Evolutionary conservation across 257 asterid genomes (phyloP).

Genomic region (Eucommia ulmoides): DNA sequence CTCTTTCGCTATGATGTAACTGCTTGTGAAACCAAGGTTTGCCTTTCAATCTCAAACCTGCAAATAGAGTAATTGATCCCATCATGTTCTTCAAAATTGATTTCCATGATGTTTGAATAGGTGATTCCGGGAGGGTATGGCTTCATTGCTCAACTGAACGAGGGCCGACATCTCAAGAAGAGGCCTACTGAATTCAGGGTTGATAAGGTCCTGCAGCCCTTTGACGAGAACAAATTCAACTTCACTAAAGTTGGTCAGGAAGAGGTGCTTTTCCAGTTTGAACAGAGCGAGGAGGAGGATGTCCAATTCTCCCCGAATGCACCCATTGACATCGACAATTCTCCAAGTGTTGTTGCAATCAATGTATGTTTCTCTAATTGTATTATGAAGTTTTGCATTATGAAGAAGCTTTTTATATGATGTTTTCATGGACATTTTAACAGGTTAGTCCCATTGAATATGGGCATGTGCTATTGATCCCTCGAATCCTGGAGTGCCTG

Average conservation of each 20-base stretch:
- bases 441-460: conserved; percentile 3
- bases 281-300: conserved; percentile 1
- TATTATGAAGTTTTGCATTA: not conserved
- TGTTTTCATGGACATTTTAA: not conserved
- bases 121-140: conserved; percentile 2
- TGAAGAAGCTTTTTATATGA: not conserved
- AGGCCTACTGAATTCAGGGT: conserved; percentile 1
- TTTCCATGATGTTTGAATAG: not conserved
- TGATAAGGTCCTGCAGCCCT: not conserved
- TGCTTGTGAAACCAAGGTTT: conserved; percentile 1
- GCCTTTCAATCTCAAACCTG: not conserved
- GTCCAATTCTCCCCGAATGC: not conserved
- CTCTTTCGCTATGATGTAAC: conserved; percentile 3
- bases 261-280: conserved; percentile 3
- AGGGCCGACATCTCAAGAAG: conserved; percentile 2
- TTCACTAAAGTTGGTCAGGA: conserved; percentile 3
- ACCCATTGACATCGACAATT: not conserved
- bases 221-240: conserved; percentile 1
- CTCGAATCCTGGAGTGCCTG: not conserved
- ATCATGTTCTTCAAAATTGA: not conserved
- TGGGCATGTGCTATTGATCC: conserved; percentile 4
- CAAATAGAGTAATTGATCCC: not conserved
- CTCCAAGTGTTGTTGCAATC: conserved; percentile 2
- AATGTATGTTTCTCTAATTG: not conserved
- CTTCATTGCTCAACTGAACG: not conserved